Evolutionary conservation across 148 eudicot genomes (phyloP).

Genomic region (Simmondsia chinensis): DNA sequence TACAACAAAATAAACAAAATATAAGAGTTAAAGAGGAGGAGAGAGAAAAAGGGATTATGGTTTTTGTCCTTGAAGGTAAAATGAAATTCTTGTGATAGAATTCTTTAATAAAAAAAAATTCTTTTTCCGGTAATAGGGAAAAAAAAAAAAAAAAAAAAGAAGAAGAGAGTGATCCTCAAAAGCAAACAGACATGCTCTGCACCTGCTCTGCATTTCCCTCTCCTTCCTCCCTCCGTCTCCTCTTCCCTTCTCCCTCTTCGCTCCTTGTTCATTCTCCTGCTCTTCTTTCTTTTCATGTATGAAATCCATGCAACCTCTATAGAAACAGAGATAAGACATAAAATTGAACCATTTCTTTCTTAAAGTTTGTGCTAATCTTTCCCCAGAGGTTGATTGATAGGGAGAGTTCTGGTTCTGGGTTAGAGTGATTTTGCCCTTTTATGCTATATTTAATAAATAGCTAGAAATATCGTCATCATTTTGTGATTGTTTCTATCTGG

Average conservation of each 20-base stretch:
- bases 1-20: no score
- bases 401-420: not conserved
- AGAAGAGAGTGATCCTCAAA: not conserved
- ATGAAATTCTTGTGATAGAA: no score
- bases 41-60: no score
- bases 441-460: no score
- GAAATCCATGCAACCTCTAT: not conserved
- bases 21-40: no score
- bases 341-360: no score
- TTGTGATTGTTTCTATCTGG: no score
- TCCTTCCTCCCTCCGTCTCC: not conserved
- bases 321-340: not conserved
- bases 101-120: no score
- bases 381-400: conserved; percentile 5
- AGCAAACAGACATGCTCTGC: conserved; percentile 25
- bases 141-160: not conserved
- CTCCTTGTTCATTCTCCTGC: not conserved
- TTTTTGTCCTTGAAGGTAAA: no score
- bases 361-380: not conserved
- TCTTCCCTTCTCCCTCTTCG: no score
- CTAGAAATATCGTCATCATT: no score
- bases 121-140: no score
- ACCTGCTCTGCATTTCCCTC: conserved; percentile 2
- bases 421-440: not conserved
- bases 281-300: not conserved